A percentile compares a stretch with the other conserved stretches of the same genome.
Evolutionary conservation across 495 filamentous ascomycete genomes (phyloP).

Genomic region (Penicillium ochrochloron): DNA sequence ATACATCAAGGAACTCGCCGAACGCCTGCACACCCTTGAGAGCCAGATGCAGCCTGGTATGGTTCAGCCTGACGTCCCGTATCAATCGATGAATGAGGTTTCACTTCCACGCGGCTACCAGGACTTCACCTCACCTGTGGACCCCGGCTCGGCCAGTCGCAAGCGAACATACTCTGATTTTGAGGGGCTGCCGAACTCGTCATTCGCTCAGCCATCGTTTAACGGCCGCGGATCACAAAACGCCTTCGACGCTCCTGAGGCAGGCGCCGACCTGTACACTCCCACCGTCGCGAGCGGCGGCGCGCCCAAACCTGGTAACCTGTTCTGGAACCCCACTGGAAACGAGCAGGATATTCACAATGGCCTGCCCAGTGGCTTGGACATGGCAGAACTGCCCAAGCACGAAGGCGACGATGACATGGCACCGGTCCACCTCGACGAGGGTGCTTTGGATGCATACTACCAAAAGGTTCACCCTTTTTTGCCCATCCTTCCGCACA

Average conservation of each 20-base stretch:
- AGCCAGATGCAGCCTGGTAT: slow-evolving; percentile 60
- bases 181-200: slow-evolving; percentile 53
- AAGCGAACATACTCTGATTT: slow-evolving; percentile 64
- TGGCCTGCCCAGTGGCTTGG: slow-evolving; percentile 40
- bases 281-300: slow-evolving; percentile 34
- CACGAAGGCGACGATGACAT: slow-evolving; percentile 47
- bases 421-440: slow-evolving; percentile 48
- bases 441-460: slow-evolving; percentile 54
- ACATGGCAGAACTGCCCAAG: slow-evolving; percentile 43
- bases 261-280: slow-evolving; percentile 51
- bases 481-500: slow-evolving; percentile 74
- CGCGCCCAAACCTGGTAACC: slow-evolving; percentile 43
- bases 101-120: slow-evolving; percentile 49
- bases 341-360: slow-evolving; percentile 43
- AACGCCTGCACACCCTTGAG: slow-evolving; percentile 83
- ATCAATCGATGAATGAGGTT: slow-evolving; percentile 53
- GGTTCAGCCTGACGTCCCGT: slow-evolving; percentile 51
- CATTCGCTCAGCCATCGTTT: slow-evolving; percentile 50
- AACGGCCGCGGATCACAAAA: slow-evolving; percentile 47
- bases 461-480: slow-evolving; percentile 72
- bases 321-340: slow-evolving; percentile 44
- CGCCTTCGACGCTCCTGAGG: slow-evolving; percentile 43
- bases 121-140: slow-evolving; percentile 55
- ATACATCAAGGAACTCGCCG: slow-evolving; percentile 95
- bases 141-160: slow-evolving; percentile 44